These are phyloP conservation scores for Serendipita vermifera DNA, from an alignment of 768 basidiomycete genomes.

Conservation along the genomic window DNA sequence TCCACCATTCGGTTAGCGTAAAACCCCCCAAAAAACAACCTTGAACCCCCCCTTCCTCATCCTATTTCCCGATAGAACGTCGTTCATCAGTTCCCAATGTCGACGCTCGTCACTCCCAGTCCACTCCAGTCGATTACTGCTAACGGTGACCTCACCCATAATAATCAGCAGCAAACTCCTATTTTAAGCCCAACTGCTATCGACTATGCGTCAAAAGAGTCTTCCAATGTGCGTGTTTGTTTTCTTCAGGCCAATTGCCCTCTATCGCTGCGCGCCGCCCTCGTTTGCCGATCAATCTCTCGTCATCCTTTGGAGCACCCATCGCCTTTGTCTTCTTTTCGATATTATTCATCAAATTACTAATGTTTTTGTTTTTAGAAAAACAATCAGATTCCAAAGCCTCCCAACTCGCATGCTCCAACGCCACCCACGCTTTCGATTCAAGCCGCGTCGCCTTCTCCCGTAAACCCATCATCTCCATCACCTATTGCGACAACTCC, in stretches of 20 bases:
- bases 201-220: not conserved
- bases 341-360: not conserved
- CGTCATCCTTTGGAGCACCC: constrained; percentile 3
- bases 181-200: too few species aligned
- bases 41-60: too few species aligned
- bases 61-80: too few species aligned
- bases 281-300: too few species aligned
- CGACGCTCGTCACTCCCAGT: constrained; percentile 5
- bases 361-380: not conserved
- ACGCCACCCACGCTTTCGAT: not conserved
- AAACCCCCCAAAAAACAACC: too few species aligned
- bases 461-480: not conserved
- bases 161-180: not conserved
- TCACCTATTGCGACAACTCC: not conserved
- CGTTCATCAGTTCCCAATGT: too few species aligned
- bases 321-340: not conserved
- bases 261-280: not conserved
- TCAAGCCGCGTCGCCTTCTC: constrained; percentile 3
- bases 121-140: constrained; percentile 1
- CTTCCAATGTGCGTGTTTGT: not conserved
- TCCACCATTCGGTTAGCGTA: too few species aligned
- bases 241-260: not conserved
- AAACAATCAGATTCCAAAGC: not conserved
- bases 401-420: not conserved
- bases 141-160: not conserved